A percentile compares a stretch with the other conserved stretches of the same genome.
These are phyloP conservation scores for Solanum bulbocastanum DNA, from an alignment of 257 asterid species.

Conservation along the genomic window DNA sequence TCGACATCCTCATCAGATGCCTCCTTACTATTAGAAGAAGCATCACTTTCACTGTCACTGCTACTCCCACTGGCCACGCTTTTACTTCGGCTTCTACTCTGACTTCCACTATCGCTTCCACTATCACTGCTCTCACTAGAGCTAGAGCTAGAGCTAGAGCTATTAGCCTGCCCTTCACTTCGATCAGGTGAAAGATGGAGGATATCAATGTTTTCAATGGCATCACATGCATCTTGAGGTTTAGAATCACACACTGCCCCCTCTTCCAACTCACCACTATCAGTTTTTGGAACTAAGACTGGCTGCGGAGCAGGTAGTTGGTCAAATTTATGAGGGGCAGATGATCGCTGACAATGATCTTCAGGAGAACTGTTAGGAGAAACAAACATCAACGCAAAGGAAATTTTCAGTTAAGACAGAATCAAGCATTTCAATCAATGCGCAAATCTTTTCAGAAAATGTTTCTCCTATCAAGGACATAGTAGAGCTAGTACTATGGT, in stretches of 20 bases:
- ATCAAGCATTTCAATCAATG: not conserved
- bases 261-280: constrained; percentile 35
- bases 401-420: constrained; percentile 7
- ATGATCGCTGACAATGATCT: constrained; percentile 30
- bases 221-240: constrained; percentile 30
- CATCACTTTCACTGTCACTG: constrained; percentile 83
- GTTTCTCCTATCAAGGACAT: not conserved
- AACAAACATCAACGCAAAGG: not conserved
- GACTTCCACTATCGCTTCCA: constrained; percentile 59
- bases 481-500: not conserved
- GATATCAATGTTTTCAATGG: constrained; percentile 31
- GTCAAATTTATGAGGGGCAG: constrained; percentile 38
- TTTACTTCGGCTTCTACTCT: constrained; percentile 55
- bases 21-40: constrained; percentile 79
- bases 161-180: constrained; percentile 39
- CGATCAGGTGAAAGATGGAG: constrained; percentile 40
- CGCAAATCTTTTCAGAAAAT: not conserved
- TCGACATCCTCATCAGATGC: constrained; percentile 91
- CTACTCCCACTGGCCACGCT: constrained; percentile 67
- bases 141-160: constrained; percentile 65
- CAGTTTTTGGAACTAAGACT: constrained; percentile 23
- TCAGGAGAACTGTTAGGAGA: constrained; percentile 57
- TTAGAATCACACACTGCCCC: constrained; percentile 30
- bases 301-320: constrained; percentile 37
- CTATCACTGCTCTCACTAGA: constrained; percentile 61